These are phyloP conservation scores for Pseudogymnoascus sp. DNA, from an alignment of 2,329 filamentous ascomycete species.

Conservation along the genomic window DNA sequence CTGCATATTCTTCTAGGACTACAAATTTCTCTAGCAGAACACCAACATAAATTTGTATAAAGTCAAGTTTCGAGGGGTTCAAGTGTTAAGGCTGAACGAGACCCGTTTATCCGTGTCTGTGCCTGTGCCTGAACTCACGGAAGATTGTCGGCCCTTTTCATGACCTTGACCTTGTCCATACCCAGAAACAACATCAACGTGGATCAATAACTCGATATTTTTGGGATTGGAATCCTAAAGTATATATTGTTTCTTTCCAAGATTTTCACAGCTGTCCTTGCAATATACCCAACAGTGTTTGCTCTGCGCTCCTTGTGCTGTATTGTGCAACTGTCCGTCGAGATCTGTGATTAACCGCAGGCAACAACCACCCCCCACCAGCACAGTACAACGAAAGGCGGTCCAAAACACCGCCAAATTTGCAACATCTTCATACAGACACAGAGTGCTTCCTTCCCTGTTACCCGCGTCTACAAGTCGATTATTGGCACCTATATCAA, in stretches of 20 bases:
- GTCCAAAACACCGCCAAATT: not conserved
- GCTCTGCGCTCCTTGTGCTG: not conserved
- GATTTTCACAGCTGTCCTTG: not conserved
- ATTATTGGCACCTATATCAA: not conserved
- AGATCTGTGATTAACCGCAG: constrained; percentile 3
- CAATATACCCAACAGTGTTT: not conserved
- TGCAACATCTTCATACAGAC: not conserved
- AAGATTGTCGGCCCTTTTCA: constrained; percentile 3
- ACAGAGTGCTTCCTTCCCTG: not conserved
- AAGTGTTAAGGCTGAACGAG: not conserved
- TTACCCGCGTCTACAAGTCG: not conserved
- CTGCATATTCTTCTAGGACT: not conserved
- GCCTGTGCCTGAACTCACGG: not conserved
- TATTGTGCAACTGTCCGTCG: not conserved
- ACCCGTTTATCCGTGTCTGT: not conserved
- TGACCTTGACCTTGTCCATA: not conserved
- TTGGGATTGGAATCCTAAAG: not conserved
- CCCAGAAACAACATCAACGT: not conserved
- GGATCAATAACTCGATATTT: not conserved
- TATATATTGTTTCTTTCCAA: not conserved
- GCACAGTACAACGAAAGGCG: not conserved
- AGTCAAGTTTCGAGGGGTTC: not conserved
- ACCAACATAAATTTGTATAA: not conserved
- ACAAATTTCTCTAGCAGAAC: not conserved
- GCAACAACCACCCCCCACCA: not conserved